Percentiles rank a stretch among this genome's conserved stretches.
Evolutionary conservation across 2,329 filamentous ascomycete genomes (phyloP).

Genomic region (Sporothrix pallida): DNA sequence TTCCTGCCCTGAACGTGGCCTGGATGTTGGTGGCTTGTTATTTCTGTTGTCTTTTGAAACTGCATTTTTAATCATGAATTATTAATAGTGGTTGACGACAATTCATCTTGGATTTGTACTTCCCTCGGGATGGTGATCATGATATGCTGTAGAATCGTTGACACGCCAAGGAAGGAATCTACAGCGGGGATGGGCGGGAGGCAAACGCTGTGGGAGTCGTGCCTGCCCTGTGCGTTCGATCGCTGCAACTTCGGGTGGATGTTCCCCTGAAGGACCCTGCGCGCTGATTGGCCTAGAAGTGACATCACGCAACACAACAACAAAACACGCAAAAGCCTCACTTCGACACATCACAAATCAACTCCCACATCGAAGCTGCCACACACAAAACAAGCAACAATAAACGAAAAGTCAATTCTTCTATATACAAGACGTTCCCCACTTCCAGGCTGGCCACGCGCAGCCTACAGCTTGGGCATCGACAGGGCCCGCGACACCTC

Average conservation of each 20-base stretch:
- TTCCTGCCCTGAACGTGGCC: neutral
- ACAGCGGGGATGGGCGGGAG: no score
- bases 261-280: neutral
- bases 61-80: neutral
- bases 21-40: neutral
- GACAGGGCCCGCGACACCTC: constrained; percentile 46
- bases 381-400: neutral
- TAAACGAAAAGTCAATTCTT: neutral
- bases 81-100: neutral
- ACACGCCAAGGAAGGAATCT: no score
- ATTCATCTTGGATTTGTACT: no score
- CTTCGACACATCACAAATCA: no score
- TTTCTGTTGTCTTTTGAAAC: neutral
- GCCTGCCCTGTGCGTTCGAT: neutral
- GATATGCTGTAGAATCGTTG: no score
- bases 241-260: neutral
- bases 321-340: no score
- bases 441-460: neutral
- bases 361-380: neutral
- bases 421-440: neutral
- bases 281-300: neutral
- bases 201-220: no score
- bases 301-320: neutral
- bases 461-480: constrained; percentile 23
- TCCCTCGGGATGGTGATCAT: no score